These are phyloP conservation scores for Arachnomyces sp. DNA, from an alignment of 2,329 filamentous ascomycete species.

Conservation along the genomic window DNA sequence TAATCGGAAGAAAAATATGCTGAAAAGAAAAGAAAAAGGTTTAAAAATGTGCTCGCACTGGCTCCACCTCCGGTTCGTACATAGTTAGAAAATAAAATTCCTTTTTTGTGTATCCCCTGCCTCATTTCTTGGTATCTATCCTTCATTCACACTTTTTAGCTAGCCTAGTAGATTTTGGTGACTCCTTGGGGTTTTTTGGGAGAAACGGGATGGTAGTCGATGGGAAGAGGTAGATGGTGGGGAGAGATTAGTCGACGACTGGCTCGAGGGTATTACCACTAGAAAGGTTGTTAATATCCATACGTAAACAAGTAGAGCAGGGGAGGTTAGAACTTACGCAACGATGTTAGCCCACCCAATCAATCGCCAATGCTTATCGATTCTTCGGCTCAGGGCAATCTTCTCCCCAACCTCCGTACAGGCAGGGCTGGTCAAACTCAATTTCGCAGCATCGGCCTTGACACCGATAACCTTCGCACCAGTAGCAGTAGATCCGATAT, in stretches of 20 bases:
- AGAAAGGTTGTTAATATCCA: conserved; percentile 1
- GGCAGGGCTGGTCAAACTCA: conserved; percentile 83
- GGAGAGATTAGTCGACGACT: conserved; percentile 28
- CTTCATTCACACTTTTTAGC: too few species aligned
- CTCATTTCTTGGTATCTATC: too few species aligned
- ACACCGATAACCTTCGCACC: conserved; percentile 96
- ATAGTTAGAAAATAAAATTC: too few species aligned
- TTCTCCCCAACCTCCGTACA: conserved; percentile 98
- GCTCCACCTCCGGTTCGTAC: too few species aligned
- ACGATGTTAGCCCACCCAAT: conserved; percentile 85
- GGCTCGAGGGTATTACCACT: conserved; percentile 43
- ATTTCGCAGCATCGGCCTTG: conserved; percentile 94
- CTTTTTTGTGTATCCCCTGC: too few species aligned
- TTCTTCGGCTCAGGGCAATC: conserved; percentile 90
- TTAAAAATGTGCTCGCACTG: too few species aligned
- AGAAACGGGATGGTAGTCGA: too few species aligned
- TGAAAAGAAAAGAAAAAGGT: too few species aligned
- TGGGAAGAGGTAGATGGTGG: not conserved
- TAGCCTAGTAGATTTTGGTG: too few species aligned
- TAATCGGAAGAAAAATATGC: too few species aligned
- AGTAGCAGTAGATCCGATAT: conserved; percentile 95
- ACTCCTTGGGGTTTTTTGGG: too few species aligned
- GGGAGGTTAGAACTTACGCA: conserved; percentile 31
- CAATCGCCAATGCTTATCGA: conserved; percentile 98
- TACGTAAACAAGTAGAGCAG: not conserved